phyloP scores from a whole-genome alignment of 1,284 basidiomycete species.

The Abortiporus biennis region DNA sequence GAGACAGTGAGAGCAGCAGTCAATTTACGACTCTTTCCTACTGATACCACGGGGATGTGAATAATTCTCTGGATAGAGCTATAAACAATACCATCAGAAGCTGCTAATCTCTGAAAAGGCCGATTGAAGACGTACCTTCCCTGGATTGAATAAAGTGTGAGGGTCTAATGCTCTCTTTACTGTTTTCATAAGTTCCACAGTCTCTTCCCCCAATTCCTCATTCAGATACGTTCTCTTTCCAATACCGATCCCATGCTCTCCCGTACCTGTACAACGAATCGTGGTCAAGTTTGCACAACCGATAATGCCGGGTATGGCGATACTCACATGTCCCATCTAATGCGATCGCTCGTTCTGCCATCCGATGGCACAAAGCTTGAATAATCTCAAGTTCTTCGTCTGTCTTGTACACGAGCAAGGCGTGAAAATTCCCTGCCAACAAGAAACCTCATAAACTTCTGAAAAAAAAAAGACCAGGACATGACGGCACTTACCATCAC shows the following conservation, averaged over 20 bases:
- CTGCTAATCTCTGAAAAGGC: too few species aligned
- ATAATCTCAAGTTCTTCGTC: conserved; percentile 53
- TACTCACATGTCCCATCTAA: conserved; percentile 72
- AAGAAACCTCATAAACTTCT: not conserved
- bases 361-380: conserved; percentile 50
- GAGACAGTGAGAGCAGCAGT: too few species aligned
- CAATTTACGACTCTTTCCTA: too few species aligned
- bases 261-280: conserved; percentile 51
- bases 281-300: not conserved
- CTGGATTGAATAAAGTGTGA: conserved; percentile 76
- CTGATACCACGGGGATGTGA: too few species aligned
- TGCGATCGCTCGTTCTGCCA: conserved; percentile 68
- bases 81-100: too few species aligned
- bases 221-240: conserved; percentile 74
- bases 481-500: conserved; percentile 78
- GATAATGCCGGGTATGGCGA: not conserved
- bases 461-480: too few species aligned
- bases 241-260: conserved; percentile 88
- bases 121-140: conserved; percentile 75
- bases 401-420: conserved; percentile 52
- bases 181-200: conserved; percentile 80
- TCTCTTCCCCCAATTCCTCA: conserved; percentile 77
- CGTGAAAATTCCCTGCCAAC: conserved; percentile 59
- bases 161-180: conserved; percentile 80
- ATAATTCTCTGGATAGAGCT: too few species aligned